phyloP scores from a whole-genome alignment of 2,329 filamentous ascomycete species.

The Thelonectria rubi region DNA sequence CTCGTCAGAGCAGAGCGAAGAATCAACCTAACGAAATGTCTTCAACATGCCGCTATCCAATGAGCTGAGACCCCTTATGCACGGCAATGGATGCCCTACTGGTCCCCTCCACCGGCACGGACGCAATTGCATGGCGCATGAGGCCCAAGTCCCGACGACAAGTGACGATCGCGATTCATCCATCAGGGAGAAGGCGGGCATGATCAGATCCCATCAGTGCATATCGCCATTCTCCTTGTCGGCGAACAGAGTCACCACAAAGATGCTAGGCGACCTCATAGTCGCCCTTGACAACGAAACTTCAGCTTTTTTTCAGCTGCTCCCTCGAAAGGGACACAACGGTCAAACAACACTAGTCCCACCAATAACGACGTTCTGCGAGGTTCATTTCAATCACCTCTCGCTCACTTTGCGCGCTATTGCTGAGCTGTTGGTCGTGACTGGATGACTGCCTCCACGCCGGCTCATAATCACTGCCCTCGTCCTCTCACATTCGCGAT shows the following conservation, averaged over 20 bases:
- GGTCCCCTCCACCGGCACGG: conserved; percentile 14
- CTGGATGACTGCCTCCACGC: background rate
- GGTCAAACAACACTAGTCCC: background rate
- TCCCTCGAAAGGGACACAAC: background rate
- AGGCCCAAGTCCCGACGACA: conserved; percentile 3
- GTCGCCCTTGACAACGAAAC: conserved; percentile 8
- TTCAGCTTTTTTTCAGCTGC: background rate
- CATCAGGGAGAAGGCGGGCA: background rate
- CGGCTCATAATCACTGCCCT: background rate
- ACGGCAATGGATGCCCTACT: conserved; percentile 6
- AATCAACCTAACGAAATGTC: background rate
- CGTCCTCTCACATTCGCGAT: conserved; percentile 15
- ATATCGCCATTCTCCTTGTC: background rate
- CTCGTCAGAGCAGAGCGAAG: background rate
- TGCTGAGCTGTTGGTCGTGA: no score
- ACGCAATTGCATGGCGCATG: conserved; percentile 10
- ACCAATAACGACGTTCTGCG: conserved; percentile 7
- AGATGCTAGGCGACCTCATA: background rate
- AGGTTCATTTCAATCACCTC: background rate
- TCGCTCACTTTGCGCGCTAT: conserved; percentile 6
- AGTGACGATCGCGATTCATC: conserved; percentile 16
- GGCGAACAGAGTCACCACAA: background rate
- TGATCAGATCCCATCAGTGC: background rate
- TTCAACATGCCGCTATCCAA: conserved; percentile 1
- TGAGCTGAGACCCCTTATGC: conserved; percentile 6